A percentile compares a stretch with the other conserved stretches of the same genome.
Evolutionary conservation across 306 rosid species (phyloP).

Genomic region (Coriaria nepalensis): DNA sequence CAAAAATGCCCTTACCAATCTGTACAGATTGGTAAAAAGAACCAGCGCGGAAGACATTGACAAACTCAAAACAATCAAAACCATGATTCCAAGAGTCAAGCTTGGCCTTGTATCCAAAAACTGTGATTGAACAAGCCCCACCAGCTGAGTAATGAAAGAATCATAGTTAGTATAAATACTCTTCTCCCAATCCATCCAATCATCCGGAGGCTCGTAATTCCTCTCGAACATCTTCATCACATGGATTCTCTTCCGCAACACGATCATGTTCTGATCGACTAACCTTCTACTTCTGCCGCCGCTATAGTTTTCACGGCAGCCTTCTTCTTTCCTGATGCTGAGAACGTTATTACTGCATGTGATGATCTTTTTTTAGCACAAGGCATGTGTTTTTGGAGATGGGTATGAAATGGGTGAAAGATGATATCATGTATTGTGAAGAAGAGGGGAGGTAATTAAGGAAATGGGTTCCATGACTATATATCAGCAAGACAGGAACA

Average conservation of each 20-base stretch:
- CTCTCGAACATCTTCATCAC: constrained; percentile 19
- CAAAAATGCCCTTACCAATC: constrained; percentile 8
- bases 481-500: too few species aligned
- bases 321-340: neutral
- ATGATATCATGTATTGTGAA: too few species aligned
- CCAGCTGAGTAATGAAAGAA: constrained; percentile 10
- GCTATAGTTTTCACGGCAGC: neutral
- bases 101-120: constrained; percentile 26
- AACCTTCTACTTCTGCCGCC: neutral
- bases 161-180: constrained; percentile 12
- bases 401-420: too few species aligned
- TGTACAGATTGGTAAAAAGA: constrained; percentile 5
- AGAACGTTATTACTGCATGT: neutral
- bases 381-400: too few species aligned
- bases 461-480: too few species aligned
- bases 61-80: constrained; percentile 11
- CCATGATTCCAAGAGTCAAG: constrained; percentile 16
- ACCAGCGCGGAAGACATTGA: constrained; percentile 11
- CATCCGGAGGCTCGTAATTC: constrained; percentile 17
- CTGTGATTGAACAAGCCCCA: constrained; percentile 17
- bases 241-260: constrained; percentile 23
- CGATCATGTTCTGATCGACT: constrained; percentile 25
- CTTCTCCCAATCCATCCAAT: constrained; percentile 29
- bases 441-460: too few species aligned
- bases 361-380: too few species aligned